Evolutionary conservation across 805 yeast species (phyloP).

Genomic region (Candida pseudoglaebosa): DNA sequence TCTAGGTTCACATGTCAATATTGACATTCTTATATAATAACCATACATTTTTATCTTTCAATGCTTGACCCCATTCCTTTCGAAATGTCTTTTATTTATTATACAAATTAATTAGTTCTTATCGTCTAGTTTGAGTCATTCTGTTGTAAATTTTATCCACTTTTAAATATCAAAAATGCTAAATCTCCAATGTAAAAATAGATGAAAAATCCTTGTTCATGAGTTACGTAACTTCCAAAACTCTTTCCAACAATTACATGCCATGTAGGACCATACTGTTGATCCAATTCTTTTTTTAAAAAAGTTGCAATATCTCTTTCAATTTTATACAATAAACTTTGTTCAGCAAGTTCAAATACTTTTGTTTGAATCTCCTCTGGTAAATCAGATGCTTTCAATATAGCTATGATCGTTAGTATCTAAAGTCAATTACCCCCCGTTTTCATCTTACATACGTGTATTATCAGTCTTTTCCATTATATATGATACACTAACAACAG

Average conservation of each 20-base stretch:
- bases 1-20: too few species aligned
- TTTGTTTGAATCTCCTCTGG: conserved; percentile 50
- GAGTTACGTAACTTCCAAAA: conserved; percentile 77
- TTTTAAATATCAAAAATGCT: conserved; percentile 68
- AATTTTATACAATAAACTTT: conserved; percentile 41
- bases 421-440: background rate
- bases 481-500: too few species aligned
- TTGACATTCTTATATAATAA: too few species aligned
- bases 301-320: conserved; percentile 64
- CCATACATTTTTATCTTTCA: too few species aligned
- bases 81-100: too few species aligned
- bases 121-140: background rate
- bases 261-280: conserved; percentile 67
- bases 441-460: background rate
- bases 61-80: too few species aligned
- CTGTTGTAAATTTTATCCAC: conserved; percentile 47
- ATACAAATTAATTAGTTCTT: too few species aligned
- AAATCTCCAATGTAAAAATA: conserved; percentile 67
- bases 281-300: conserved; percentile 65
- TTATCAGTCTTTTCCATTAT: background rate
- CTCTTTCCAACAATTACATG: conserved; percentile 77
- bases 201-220: conserved; percentile 67
- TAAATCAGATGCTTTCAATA: conserved; percentile 42
- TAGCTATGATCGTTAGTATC: conserved; percentile 25
- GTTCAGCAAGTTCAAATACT: conserved; percentile 44